Conservation (phyloP, 2,329 filamentous ascomycete genomes). For the Colletotrichum chlorophyti region DNA sequence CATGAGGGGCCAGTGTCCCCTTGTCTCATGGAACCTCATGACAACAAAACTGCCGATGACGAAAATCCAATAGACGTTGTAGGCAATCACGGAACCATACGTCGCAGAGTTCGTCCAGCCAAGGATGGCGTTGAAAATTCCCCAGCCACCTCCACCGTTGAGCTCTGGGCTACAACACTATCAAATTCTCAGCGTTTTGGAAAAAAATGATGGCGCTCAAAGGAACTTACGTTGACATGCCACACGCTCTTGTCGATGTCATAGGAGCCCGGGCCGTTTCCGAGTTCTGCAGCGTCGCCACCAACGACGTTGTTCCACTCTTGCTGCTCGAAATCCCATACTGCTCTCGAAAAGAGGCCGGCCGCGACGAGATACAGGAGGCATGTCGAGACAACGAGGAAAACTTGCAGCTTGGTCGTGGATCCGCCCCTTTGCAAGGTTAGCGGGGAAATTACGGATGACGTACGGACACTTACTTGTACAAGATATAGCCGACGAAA, state of each 20-base stretch:
- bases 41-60: constrained; percentile 69
- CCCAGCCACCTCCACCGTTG: constrained; percentile 81
- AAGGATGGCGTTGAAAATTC: constrained; percentile 84
- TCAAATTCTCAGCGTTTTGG: neutral
- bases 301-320: constrained; percentile 71
- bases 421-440: constrained; percentile 46
- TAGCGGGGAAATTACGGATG: neutral
- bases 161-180: constrained; percentile 79
- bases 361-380: constrained; percentile 85
- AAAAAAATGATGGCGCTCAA: neutral
- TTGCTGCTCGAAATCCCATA: constrained; percentile 78
- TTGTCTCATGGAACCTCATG: constrained; percentile 72
- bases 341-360: constrained; percentile 77
- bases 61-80: constrained; percentile 86
- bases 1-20: constrained; percentile 55
- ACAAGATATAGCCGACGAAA: constrained; percentile 75
- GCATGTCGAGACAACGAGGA: constrained; percentile 83
- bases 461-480: constrained; percentile 64
- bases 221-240: constrained; percentile 76
- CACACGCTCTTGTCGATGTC: constrained; percentile 80
- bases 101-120: constrained; percentile 91
- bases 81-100: constrained; percentile 84
- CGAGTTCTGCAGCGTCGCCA: constrained; percentile 58
- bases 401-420: constrained; percentile 64
- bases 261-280: constrained; percentile 75